Base-by-base conservation (phyloP, 2,329 filamentous ascomycete genomes). In the Xylaria multiplex region DNA sequence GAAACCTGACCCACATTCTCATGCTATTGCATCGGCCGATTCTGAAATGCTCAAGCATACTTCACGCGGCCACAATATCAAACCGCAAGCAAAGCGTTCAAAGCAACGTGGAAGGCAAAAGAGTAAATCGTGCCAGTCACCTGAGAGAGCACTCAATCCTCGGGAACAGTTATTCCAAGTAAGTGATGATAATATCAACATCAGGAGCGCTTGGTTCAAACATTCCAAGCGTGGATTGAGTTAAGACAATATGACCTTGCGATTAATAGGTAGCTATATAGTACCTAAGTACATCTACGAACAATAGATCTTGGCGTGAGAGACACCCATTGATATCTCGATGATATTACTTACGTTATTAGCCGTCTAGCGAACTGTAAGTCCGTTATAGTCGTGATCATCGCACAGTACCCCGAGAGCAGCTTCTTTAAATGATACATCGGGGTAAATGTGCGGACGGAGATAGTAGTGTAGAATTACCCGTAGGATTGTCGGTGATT, bases 191-290 rank as follows among this genome's bases (percentile, higher is more conserved):
- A 59, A 66, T 5, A 43, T 68, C n/a, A 35, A 63, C 16, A 68
- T 66, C 9, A 66, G 48, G 48, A 53, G 59, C 13, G 46, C 40
- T 24, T 66, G 63, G 63, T 68, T 68, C 19, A 68, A 43, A 43
- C 42, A 24, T 8, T 61, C 59, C 0, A 67, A 65, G 59, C 27
- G 62, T 14, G 49, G 65, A 5, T 8, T 52, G 6, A 54, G 54
- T 8, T 65, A 65, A 40, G 19, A 11, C 19, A 16, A n/a, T 9
- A 52, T 16, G 19, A 24, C 4, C 11, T 48, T 5, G 24, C 13
- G 11, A 14, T 40, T 14, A 40, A 40, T 50, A 27, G 24, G 22
- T 48, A 32, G 14, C 13, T 13, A 49, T 13, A 49, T 30, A 27
- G 13, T 49, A 30, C 5, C 27, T n/a, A 24, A 6, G 6, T 16